These are phyloP conservation scores for Melastoma malabathricum DNA, from an alignment of 345 rosid genomes.

Conservation along the genomic window DNA sequence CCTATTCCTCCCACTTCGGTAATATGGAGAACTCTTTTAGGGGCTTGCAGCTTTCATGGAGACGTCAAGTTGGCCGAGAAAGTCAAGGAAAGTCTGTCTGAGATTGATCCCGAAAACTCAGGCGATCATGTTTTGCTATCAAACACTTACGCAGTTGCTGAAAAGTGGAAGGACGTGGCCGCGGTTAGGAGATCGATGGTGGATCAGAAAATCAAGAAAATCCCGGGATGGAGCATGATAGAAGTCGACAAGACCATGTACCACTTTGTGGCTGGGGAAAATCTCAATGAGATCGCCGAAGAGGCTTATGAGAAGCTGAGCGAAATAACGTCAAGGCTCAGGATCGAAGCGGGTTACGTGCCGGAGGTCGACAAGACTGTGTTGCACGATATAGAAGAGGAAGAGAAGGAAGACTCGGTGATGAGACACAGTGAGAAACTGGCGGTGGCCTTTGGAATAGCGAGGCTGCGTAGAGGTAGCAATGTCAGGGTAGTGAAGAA, in stretches of 20 bases:
- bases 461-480: slow-evolving; percentile 39
- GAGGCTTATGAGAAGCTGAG: slow-evolving; percentile 18
- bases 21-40: slow-evolving; percentile 45
- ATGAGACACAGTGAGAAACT: slow-evolving; percentile 19
- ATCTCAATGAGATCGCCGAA: background rate
- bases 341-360: slow-evolving; percentile 14
- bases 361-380: slow-evolving; percentile 11
- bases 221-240: slow-evolving; percentile 40
- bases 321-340: slow-evolving; percentile 10
- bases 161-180: slow-evolving; percentile 31
- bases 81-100: slow-evolving; percentile 21
- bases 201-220: slow-evolving; percentile 22
- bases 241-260: slow-evolving; percentile 25
- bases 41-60: slow-evolving; percentile 39
- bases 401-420: slow-evolving; percentile 15
- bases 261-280: slow-evolving; percentile 15
- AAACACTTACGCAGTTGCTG: slow-evolving; percentile 28
- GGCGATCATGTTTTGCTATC: slow-evolving; percentile 31
- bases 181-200: slow-evolving; percentile 29
- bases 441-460: slow-evolving; percentile 34
- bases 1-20: slow-evolving; percentile 25
- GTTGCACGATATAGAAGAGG: slow-evolving; percentile 19
- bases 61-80: slow-evolving; percentile 27
- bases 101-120: slow-evolving; percentile 24
- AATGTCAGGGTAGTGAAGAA: slow-evolving; percentile 53